Conservation (phyloP, 306 rosid species). For the Sphenostylis stenocarpa region DNA sequence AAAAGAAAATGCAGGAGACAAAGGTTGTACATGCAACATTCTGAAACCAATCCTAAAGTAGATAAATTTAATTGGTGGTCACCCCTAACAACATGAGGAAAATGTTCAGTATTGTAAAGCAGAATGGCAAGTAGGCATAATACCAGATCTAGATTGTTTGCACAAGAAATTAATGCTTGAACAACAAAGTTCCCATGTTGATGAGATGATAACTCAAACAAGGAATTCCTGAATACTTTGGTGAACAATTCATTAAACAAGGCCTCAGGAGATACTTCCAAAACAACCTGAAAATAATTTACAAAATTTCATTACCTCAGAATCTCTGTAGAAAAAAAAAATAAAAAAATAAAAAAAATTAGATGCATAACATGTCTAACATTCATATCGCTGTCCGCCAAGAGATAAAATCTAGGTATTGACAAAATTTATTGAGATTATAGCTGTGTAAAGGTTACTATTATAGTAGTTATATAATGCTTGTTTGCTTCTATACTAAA, state of each 20-base stretch:
- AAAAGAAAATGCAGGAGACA: constrained; percentile 27
- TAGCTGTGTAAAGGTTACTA: constrained; percentile 1
- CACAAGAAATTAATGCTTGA: constrained; percentile 83
- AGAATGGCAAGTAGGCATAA: constrained; percentile 20
- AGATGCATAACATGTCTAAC: constrained; percentile 26
- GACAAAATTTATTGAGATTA: constrained; percentile 10
- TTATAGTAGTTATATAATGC: constrained; percentile 7
- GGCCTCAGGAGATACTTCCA: constrained; percentile 88
- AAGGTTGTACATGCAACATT: not conserved
- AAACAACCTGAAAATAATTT: constrained; percentile 67
- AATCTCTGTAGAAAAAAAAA: constrained; percentile 19
- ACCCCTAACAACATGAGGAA: constrained; percentile 12
- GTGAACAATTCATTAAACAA: constrained; percentile 66
- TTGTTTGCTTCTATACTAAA: constrained; percentile 13
- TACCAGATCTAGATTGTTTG: constrained; percentile 63
- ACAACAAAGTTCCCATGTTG: constrained; percentile 87
- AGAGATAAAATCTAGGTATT: not conserved
- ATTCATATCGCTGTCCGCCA: constrained; percentile 19
- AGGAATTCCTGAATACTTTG: constrained; percentile 68
- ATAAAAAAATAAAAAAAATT: too few relatives aligned
- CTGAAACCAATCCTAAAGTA: constrained; percentile 8
- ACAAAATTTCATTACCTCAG: constrained; percentile 7
- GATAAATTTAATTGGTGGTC: constrained; percentile 13
- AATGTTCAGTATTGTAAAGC: constrained; percentile 20
- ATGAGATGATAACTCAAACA: constrained; percentile 78